phyloP scores from a whole-genome alignment of 306 rosid genomes.

The Sophora flavescens region DNA sequence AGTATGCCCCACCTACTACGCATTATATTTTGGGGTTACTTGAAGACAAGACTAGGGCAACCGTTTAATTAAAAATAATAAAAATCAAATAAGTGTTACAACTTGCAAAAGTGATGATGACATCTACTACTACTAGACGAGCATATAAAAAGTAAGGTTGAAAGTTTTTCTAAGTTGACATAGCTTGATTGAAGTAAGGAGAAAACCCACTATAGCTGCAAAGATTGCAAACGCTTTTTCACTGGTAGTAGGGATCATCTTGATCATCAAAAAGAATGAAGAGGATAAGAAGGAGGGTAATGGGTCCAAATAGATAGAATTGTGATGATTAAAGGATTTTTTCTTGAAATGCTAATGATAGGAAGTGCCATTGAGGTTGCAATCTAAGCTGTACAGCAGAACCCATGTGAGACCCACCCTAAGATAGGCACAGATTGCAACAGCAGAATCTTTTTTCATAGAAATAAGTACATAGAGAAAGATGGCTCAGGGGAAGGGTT shows the following conservation, averaged over 20 bases:
- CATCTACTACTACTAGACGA: slow-evolving; percentile 40
- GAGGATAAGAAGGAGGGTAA: slow-evolving; percentile 41
- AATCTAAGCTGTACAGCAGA: slow-evolving; percentile 50
- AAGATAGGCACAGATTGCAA: slow-evolving; percentile 41
- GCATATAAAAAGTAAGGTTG: slow-evolving; percentile 19
- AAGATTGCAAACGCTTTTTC: slow-evolving; percentile 26
- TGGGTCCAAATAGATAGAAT: slow-evolving; percentile 43
- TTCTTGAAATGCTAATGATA: slow-evolving; percentile 41
- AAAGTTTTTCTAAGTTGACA: slow-evolving; percentile 27
- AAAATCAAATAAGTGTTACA: slow-evolving; percentile 11
- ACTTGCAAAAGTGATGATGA: slow-evolving; percentile 38
- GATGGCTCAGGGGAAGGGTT: slow-evolving; percentile 27
- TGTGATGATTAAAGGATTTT: slow-evolving; percentile 20
- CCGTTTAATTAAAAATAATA: slow-evolving; percentile 39
- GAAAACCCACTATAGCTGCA: slow-evolving; percentile 29
- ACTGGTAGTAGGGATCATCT: slow-evolving; percentile 33
- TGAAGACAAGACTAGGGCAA: slow-evolving; percentile 41
- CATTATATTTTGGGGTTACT: slow-evolving; percentile 35
- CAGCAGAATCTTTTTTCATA: slow-evolving; percentile 40
- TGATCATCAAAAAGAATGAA: background rate
- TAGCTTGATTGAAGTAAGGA: slow-evolving; percentile 41
- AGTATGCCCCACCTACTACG: slow-evolving; percentile 44
- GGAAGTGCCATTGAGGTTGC: slow-evolving; percentile 40
- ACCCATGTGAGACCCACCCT: slow-evolving; percentile 45
- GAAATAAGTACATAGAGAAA: slow-evolving; percentile 38